Percentiles rank a stretch among this genome's conserved stretches.
Evolutionary conservation across 192 early-diverging fungal species (phyloP).

Genomic region (Entomortierella chlamydospora): DNA sequence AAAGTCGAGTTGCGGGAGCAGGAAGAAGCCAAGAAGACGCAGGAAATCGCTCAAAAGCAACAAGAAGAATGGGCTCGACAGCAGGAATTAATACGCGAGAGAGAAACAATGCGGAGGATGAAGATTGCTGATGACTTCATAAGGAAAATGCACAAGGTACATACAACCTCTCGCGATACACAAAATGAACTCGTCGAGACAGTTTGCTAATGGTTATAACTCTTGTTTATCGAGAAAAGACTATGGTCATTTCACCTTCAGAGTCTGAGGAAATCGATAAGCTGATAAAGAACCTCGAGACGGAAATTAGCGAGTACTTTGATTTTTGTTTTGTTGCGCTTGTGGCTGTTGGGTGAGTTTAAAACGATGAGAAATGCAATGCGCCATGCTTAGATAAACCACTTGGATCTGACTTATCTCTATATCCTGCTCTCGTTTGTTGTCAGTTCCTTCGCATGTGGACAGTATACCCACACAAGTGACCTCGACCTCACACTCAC

Average conservation of each 20-base stretch:
- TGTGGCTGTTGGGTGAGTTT: conserved; percentile 25
- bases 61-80: conserved; percentile 45
- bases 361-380: no score
- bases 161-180: not conserved
- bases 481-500: conserved; percentile 40
- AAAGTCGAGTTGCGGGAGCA: conserved; percentile 33
- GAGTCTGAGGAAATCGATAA: conserved; percentile 3
- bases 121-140: conserved; percentile 36
- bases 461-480: conserved; percentile 22
- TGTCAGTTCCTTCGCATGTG: conserved; percentile 26
- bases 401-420: no score
- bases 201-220: not conserved
- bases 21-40: conserved; percentile 27
- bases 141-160: conserved; percentile 47
- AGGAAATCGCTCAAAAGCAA: conserved; percentile 15
- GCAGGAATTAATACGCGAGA: conserved; percentile 32
- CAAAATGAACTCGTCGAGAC: no score
- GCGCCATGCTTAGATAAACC: no score
- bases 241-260: not conserved
- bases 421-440: not conserved
- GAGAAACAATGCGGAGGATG: conserved; percentile 10
- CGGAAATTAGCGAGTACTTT: conserved; percentile 44
- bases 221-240: conserved; percentile 4
- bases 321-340: conserved; percentile 39
- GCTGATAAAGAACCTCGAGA: conserved; percentile 32